Evolutionary conservation across 306 rosid genomes (phyloP), one percentile per base, ranked within the genome.

Genomic region (Boehmeria nivea): DNA sequence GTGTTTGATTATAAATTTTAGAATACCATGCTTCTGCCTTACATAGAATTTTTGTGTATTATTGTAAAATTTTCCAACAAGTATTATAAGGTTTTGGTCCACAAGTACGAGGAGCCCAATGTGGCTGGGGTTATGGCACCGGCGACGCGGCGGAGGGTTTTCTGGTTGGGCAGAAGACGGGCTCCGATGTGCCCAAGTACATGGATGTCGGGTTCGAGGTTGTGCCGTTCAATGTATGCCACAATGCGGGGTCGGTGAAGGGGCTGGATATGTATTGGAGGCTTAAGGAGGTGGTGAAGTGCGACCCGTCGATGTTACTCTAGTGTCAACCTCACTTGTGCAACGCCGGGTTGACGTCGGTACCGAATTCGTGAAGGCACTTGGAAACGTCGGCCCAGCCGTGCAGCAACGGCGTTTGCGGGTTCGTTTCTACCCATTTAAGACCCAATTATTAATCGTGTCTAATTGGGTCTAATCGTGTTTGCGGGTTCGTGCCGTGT

Each of bases 181-280:
- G 34, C n/a, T 63, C 76, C 27, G 83, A 81, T 12, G 73, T 37
- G 51, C 97, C 87, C 0, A 95, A 93, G 16, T 89, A 81, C 74
- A 89, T 89, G 85, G 94, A 85, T 66, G 97, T 89, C n/a, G 97
- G 97, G 62, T 89, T 89, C 79, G 97, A 89, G 81, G 95, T 89
- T 43, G 65, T 83, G 43, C 97, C 97, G 65, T 89, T 95, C 79
- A 89, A 89, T 60, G 42, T 74, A 36, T n/a, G 55, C 75, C 89
- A 78, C 59, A 77, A 79, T 38, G 76, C 61, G 2, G 82, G 78
- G 28, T 61, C 73, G 0, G 85, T 46, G 73, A 86, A 85, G 57
- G 72, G 70, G 8, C 55, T 65, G 67, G 75, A 89, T 1, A 77
- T 68, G 72, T 81, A 81, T 51, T 61, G 44, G 5, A 89, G 78